Base-by-base conservation (phyloP, 805 yeast genomes). In the Barnettozyma vustinii region DNA sequence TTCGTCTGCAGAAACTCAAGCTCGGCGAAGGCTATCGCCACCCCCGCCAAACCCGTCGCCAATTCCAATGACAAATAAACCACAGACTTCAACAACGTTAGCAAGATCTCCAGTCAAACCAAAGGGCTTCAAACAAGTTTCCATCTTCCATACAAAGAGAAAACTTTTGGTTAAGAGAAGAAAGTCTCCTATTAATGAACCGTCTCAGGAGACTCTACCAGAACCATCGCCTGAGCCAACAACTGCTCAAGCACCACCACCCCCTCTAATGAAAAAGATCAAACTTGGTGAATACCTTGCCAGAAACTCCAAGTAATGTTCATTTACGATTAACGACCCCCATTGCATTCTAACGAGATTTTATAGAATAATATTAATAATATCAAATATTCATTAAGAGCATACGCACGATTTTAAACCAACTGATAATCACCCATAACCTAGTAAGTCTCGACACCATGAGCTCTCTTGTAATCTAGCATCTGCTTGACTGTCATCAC, bases 261-360 rank as follows among this genome's bases (percentile, higher is more conserved):
- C 20, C 7, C 27, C 19, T 16, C 32, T 12, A 26, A 27, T 13
- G 18, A 47, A 39, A 32, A 47, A 40, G 25, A 9, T 39, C 19
- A 47, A 43, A 33, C 41, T 40, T 13, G 46, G 44, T 25, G 45
- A 48, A 27, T 40, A 48, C 21, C 48, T 48, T 27, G 16, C 42
- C 13, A 40, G 33, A 37, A 37, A 40, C 9, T 12, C 42, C 13
- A 40, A 16, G 35, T 30, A 18, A 12, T 35, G 15, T 7, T 23
- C 13, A 20, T 25, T 43, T 35, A 43, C 41, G 46, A 20, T 6
- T 36, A 39, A 39, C 27, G 42, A 39, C 23, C 13, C 18, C 21
- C 15, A 18, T 36, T 36, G 39, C 20, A 36, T 18, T 12, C 23
- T 9, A 18, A 36, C 39, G 15, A 18, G 21, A 9, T 9, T 36